phyloP scores from a whole-genome alignment of 352 stramenopile genomes.

The Phytopythium boreale region DNA sequence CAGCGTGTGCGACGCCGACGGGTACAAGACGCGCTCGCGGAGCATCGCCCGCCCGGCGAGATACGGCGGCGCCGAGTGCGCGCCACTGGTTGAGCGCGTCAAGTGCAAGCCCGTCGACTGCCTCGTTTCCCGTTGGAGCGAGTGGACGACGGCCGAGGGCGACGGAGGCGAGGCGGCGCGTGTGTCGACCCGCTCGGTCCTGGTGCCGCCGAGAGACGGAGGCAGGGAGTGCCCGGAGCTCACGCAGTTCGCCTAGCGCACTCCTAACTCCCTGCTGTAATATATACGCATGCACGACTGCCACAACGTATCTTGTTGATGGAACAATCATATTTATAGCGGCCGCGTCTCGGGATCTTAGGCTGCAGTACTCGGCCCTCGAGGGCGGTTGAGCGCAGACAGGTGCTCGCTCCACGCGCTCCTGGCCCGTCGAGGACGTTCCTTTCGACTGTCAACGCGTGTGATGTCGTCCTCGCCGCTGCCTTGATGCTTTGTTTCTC shows the following conservation, averaged over 20 bases:
- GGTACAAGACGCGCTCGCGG: slow-evolving; percentile 26
- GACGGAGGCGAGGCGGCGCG: slow-evolving; percentile 28
- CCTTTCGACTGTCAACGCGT: background rate
- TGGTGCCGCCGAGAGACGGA: slow-evolving; percentile 29
- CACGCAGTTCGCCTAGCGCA: slow-evolving; percentile 10
- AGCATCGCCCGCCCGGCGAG: slow-evolving; percentile 15
- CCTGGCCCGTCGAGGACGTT: background rate
- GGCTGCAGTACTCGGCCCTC: background rate
- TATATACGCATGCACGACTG: too few species aligned
- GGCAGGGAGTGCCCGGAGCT: slow-evolving; percentile 38
- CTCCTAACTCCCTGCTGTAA: too few species aligned
- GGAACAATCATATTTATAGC: slow-evolving; percentile 5
- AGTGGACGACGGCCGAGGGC: slow-evolving; percentile 17
- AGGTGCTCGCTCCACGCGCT: background rate
- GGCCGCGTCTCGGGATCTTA: background rate
- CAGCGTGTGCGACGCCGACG: slow-evolving; percentile 17
- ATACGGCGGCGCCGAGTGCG: slow-evolving; percentile 22
- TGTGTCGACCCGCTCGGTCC: slow-evolving; percentile 30
- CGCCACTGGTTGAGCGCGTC: slow-evolving; percentile 16
- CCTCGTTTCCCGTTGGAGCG: slow-evolving; percentile 29
- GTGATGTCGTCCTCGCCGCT: background rate
- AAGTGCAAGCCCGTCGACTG: slow-evolving; percentile 27
- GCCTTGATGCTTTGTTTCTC: background rate
- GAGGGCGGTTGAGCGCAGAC: background rate
- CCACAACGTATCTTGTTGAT: too few species aligned